A percentile compares a stretch with the other conserved stretches of the same genome.
Evolutionary conservation across 306 rosid species (phyloP).

Genomic region (Medicago lupulina): DNA sequence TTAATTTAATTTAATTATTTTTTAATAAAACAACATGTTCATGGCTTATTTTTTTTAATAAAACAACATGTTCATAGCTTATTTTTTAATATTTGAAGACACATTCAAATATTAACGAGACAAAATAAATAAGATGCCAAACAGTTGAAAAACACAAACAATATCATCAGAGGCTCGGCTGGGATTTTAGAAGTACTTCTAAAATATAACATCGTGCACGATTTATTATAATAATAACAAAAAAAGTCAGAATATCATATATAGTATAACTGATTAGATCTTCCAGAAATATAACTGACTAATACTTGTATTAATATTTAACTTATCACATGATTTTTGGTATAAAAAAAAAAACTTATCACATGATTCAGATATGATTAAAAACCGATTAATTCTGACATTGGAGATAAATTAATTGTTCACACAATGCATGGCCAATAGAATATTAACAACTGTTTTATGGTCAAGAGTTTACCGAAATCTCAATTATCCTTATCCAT

Average conservation of each 20-base stretch:
- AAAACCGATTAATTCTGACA: background rate
- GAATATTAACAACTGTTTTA: background rate
- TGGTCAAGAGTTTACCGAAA: background rate
- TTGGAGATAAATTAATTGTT: background rate
- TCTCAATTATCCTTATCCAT: background rate
- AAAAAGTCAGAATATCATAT: background rate
- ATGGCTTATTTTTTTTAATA: too few species aligned
- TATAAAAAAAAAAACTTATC: too few species aligned
- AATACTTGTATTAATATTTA: background rate
- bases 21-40: too few species aligned
- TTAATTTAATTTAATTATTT: too few species aligned
- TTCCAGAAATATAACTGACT: background rate
- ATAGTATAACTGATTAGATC: background rate
- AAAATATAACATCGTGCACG: too few species aligned
- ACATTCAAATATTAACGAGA: too few species aligned
- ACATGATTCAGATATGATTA: background rate
- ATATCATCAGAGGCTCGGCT: too few species aligned
- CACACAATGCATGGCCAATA: background rate
- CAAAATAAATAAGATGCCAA: too few species aligned
- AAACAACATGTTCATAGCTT: too few species aligned
- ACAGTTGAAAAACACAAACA: too few species aligned
- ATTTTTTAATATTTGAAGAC: too few species aligned
- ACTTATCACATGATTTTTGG: background rate
- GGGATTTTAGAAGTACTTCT: too few species aligned
- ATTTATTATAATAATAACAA: background rate